These are phyloP conservation scores for Penicillium manginii DNA, from an alignment of 495 filamentous ascomycete genomes.

Conservation along the genomic window DNA sequence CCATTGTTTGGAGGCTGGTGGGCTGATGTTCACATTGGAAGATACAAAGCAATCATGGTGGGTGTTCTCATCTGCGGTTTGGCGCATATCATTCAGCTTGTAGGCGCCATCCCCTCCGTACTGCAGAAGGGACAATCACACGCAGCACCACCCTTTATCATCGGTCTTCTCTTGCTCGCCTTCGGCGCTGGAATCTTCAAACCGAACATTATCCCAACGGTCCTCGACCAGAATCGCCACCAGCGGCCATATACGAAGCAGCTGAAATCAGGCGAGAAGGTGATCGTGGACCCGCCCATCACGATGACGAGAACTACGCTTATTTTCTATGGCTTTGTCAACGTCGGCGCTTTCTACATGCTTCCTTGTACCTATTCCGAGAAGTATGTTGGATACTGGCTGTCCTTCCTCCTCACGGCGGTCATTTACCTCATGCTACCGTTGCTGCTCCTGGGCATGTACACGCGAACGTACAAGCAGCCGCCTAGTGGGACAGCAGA, in stretches of 20 bases:
- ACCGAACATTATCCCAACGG: constrained; percentile 41
- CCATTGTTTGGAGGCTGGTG: constrained; percentile 64
- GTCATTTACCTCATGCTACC: constrained; percentile 60
- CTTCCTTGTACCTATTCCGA: constrained; percentile 45
- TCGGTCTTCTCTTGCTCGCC: constrained; percentile 50
- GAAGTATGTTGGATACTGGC: constrained; percentile 46
- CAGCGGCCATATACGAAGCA: constrained; percentile 36
- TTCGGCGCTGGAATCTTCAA: constrained; percentile 46
- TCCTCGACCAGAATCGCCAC: constrained; percentile 40
- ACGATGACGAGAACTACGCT: constrained; percentile 39
- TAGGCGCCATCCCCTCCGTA: constrained; percentile 61
- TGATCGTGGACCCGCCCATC: constrained; percentile 43
- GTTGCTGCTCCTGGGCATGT: constrained; percentile 50
- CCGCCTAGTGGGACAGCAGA: constrained; percentile 55
- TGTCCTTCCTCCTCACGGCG: constrained; percentile 35
- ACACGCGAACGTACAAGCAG: constrained; percentile 50
- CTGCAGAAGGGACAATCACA: constrained; percentile 53
- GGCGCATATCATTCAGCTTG: constrained; percentile 67
- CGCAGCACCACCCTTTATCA: constrained; percentile 62
- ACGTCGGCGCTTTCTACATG: constrained; percentile 41
- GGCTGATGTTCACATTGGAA: constrained; percentile 60
- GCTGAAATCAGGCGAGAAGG: constrained; percentile 42
- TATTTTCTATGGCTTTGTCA: constrained; percentile 43
- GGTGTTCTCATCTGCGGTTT: constrained; percentile 67
- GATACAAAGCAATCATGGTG: constrained; percentile 57